Evolutionary conservation across 2,329 filamentous ascomycete species (phyloP).

Genomic region (Hypoxylon sp.): DNA sequence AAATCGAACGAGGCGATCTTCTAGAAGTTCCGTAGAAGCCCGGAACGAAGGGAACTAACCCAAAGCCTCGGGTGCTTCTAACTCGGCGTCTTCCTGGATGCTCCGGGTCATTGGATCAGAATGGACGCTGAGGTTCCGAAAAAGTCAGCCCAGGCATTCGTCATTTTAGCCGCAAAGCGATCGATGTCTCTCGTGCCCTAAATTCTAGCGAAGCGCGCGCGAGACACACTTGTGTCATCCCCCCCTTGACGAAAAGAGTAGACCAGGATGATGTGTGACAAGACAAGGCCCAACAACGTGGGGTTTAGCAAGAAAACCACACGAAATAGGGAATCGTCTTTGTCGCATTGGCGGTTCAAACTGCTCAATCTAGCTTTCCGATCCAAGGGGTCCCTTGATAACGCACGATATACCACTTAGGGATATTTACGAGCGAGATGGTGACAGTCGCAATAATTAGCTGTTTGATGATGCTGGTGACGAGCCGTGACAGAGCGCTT

Average conservation of each 20-base stretch:
- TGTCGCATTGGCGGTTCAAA: constrained; percentile 34
- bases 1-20: constrained; percentile 24
- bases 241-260: constrained; percentile 2
- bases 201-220: constrained; percentile 28
- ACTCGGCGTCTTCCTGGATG: constrained; percentile 10
- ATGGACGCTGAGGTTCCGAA: constrained; percentile 28
- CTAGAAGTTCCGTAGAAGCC: constrained; percentile 36
- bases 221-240: constrained; percentile 26
- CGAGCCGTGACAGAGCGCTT: constrained; percentile 10
- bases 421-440: constrained; percentile 31
- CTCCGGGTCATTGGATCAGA: constrained; percentile 27
- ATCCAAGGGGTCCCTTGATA: constrained; percentile 17
- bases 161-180: constrained; percentile 34
- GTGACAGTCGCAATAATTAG: constrained; percentile 26
- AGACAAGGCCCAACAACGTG: constrained; percentile 22
- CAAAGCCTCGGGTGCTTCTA: constrained; percentile 32
- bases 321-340: constrained; percentile 15
- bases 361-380: constrained; percentile 35
- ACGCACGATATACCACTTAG: constrained; percentile 32
- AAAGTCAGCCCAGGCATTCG: constrained; percentile 24
- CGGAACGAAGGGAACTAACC: constrained; percentile 23
- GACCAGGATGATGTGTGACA: constrained; percentile 20
- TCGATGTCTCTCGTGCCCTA: constrained; percentile 30
- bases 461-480: constrained; percentile 4
- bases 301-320: constrained; percentile 17